phyloP scores from a whole-genome alignment of 805 yeast genomes.

The Dipodascus geniculatus region DNA sequence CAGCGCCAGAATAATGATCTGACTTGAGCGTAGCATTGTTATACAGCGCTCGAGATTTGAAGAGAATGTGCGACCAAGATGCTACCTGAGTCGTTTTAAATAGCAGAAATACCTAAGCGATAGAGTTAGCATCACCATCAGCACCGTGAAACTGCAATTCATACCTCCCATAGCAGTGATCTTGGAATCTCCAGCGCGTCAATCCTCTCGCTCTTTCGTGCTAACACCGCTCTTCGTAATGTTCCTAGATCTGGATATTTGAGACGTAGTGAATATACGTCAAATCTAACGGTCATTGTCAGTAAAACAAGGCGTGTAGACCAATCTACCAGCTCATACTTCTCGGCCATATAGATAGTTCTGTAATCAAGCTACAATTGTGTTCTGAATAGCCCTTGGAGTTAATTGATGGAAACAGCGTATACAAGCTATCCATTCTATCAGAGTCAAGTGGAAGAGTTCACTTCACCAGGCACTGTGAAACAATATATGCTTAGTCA shows the following conservation, averaged over 20 bases:
- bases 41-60: background rate
- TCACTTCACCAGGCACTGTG: background rate
- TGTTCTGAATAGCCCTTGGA: background rate
- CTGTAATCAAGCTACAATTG: background rate
- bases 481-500: too few relatives aligned
- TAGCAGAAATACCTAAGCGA: background rate
- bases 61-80: background rate
- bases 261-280: background rate
- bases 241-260: background rate
- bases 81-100: background rate
- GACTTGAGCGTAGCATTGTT: background rate
- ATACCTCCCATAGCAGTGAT: background rate
- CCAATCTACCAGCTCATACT: background rate
- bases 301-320: background rate
- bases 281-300: background rate
- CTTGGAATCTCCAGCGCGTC: background rate
- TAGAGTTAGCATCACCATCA: background rate
- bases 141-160: background rate
- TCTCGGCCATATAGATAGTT: background rate
- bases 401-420: background rate
- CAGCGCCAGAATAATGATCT: too few relatives aligned
- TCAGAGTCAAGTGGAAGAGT: background rate
- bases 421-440: background rate
- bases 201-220: background rate
- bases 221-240: background rate